These are phyloP conservation scores for Nannochloropsis limnetica DNA, from an alignment of 352 stramenopile genomes.

Conservation along the genomic window DNA sequence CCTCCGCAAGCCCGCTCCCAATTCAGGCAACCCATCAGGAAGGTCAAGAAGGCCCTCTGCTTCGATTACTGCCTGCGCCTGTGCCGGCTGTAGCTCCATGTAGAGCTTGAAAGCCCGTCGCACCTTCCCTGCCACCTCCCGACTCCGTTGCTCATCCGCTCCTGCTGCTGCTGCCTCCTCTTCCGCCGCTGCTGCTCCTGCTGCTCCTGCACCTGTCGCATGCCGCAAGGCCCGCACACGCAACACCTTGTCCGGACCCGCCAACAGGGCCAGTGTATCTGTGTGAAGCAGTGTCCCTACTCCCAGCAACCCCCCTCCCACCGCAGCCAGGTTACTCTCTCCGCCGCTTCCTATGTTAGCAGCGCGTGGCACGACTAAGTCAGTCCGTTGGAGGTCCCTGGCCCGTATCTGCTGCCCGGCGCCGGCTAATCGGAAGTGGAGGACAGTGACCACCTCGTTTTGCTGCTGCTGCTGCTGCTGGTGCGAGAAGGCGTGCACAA, in stretches of 20 bases:
- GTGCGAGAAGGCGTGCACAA: not conserved
- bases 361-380: not conserved
- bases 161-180: not conserved
- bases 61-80: not conserved
- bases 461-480: not conserved
- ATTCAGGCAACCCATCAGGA: not conserved
- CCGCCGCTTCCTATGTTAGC: not conserved
- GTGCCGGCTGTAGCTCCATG: not conserved
- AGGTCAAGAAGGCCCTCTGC: not conserved
- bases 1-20: not conserved
- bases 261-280: not conserved
- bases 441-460: not conserved
- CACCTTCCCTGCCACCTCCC: not conserved
- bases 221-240: not conserved
- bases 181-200: not conserved
- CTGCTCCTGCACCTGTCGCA: not conserved
- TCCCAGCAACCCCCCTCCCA: not conserved
- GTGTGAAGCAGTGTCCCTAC: not conserved
- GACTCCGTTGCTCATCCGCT: not conserved
- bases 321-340: not conserved
- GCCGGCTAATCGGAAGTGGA: not conserved
- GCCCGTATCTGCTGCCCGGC: not conserved
- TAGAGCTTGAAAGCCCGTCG: not conserved
- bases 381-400: not conserved
- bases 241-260: not conserved